phyloP scores from a whole-genome alignment of 225 moss, liverwort and hornwort genomes.

The Climacium dendroides region DNA sequence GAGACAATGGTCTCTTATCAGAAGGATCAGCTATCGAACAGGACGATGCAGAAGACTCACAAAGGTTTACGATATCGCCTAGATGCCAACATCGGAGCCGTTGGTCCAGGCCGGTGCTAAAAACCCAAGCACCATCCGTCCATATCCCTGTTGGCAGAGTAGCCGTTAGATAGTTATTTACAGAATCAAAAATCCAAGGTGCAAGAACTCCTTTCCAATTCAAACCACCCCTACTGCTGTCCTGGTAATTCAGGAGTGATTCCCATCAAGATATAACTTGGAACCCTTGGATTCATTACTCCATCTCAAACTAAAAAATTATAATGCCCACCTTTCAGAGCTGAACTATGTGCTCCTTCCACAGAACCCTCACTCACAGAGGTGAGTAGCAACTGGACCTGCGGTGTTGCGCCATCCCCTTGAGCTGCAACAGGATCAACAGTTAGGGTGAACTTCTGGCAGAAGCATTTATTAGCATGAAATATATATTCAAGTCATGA shows the following conservation, averaged over 20 bases:
- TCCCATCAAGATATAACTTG: neutral
- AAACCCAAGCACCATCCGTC: constrained; percentile 83
- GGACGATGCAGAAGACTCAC: neutral
- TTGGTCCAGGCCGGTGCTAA: constrained; percentile 94
- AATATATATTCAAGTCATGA: neutral
- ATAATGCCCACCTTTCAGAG: constrained; percentile 15
- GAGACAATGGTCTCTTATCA: neutral
- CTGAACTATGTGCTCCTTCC: constrained; percentile 39
- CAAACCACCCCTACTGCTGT: neutral
- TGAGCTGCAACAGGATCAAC: neutral
- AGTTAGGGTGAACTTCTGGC: neutral
- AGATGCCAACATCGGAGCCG: constrained; percentile 76
- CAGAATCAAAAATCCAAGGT: neutral
- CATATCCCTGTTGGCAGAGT: constrained; percentile 54
- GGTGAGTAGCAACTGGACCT: neutral
- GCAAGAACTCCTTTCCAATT: neutral
- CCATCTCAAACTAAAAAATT: neutral
- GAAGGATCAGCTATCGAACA: neutral
- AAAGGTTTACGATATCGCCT: neutral
- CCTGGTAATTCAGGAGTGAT: neutral
- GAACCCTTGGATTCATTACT: neutral
- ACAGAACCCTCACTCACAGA: constrained; percentile 5
- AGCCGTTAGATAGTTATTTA: neutral
- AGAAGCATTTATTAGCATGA: neutral
- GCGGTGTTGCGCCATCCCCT: neutral